Evolutionary conservation across 306 rosid species (phyloP).

Genomic region (Castanopsis chinensis): DNA sequence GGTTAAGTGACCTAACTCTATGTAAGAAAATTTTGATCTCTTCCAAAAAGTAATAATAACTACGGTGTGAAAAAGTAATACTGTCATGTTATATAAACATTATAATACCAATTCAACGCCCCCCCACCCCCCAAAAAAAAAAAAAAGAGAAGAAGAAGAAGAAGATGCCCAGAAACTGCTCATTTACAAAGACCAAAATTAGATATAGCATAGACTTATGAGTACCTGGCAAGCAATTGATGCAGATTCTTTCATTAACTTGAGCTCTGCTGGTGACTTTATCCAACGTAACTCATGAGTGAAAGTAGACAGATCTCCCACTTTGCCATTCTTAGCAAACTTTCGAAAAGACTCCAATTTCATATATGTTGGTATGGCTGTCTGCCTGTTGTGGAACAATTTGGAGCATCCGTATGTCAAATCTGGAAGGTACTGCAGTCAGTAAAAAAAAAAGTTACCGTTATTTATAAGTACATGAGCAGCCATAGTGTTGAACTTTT

Average conservation of each 20-base stretch:
- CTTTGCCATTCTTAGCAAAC: conserved; percentile 45
- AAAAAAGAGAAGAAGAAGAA: too few relatives aligned
- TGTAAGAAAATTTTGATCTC: not conserved
- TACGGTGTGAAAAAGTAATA: not conserved
- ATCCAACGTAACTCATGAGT: conserved; percentile 74
- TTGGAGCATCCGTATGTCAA: conserved; percentile 56
- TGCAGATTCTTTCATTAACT: conserved; percentile 86
- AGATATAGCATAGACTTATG: not conserved
- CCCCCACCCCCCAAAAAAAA: too few relatives aligned
- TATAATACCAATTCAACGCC: not conserved
- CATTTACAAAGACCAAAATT: not conserved
- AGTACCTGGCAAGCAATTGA: conserved; percentile 93
- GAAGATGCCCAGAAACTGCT: not conserved
- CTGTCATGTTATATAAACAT: not conserved
- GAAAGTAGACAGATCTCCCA: conserved; percentile 48
- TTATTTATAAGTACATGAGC: not conserved
- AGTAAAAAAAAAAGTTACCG: conserved; percentile 15
- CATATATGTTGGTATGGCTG: conserved; percentile 61
- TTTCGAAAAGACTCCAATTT: conserved; percentile 67
- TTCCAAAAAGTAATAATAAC: not conserved
- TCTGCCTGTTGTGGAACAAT: conserved; percentile 75
- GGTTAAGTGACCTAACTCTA: not conserved
- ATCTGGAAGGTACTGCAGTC: conserved; percentile 88
- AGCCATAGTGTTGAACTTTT: not conserved
- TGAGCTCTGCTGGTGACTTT: conserved; percentile 89